Percentiles rank a stretch among this genome's conserved stretches.
Conservation (phyloP, 139 green algal species). For the Nannochloris sp. region DNA sequence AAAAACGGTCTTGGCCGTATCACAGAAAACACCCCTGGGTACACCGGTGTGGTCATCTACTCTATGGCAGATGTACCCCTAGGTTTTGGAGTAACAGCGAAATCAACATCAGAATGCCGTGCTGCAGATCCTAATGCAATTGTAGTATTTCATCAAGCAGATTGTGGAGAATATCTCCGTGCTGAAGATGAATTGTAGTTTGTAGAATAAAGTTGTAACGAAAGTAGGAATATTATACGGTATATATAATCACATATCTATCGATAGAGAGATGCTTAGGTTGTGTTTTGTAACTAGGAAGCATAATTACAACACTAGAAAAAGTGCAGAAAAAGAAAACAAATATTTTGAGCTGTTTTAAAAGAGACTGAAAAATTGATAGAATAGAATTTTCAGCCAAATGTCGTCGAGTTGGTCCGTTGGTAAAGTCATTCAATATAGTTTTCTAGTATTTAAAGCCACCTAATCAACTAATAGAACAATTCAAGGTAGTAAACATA, state of each 20-base stretch:
- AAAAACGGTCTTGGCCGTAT: conserved; percentile 96
- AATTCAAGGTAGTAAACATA: background rate
- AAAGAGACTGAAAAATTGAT: no score
- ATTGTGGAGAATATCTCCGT: conserved; percentile 81
- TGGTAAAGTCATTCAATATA: no score
- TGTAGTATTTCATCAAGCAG: conserved; percentile 90
- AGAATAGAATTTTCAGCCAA: no score
- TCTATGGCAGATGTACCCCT: conserved; percentile 91
- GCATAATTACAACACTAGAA: background rate
- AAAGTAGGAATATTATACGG: background rate
- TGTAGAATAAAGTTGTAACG: background rate
- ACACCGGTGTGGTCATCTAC: conserved; percentile 78
- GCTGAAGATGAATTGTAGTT: conserved; percentile 57
- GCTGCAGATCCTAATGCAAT: conserved; percentile 84
- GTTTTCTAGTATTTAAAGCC: no score
- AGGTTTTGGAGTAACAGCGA: conserved; percentile 90
- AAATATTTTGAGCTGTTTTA: no score
- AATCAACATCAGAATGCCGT: conserved; percentile 86
- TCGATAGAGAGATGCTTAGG: background rate
- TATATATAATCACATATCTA: background rate
- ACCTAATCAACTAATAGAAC: no score
- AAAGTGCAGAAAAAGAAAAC: no score
- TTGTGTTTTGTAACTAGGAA: background rate
- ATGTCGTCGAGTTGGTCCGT: no score
- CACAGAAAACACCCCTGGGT: conserved; percentile 88